Percentiles rank a stretch among this genome's conserved stretches.
These are phyloP conservation scores for Aspergillus carlsbadensis DNA, from an alignment of 495 filamentous ascomycete genomes.

Conservation along the genomic window DNA sequence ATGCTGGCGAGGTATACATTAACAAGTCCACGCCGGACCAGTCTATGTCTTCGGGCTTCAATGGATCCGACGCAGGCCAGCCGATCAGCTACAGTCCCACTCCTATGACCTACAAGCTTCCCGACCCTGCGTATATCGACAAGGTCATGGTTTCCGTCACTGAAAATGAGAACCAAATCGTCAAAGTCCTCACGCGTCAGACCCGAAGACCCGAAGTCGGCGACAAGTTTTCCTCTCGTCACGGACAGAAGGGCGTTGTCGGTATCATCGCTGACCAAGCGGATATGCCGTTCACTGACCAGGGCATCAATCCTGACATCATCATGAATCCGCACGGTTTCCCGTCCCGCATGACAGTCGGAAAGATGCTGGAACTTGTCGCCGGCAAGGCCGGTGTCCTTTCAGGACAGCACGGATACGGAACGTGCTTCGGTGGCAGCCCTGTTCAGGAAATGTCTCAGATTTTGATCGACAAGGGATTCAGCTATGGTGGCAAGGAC, in stretches of 20 bases:
- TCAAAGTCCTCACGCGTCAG: constrained; percentile 92
- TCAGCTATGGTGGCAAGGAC: constrained; percentile 94
- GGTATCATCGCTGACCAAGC: constrained; percentile 94
- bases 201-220: constrained; percentile 92
- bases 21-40: constrained; percentile 82
- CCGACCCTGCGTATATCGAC: constrained; percentile 85
- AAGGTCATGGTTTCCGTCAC: constrained; percentile 88
- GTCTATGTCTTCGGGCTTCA: constrained; percentile 57
- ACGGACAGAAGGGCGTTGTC: constrained; percentile 97
- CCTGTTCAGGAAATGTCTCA: constrained; percentile 88
- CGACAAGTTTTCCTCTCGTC: constrained; percentile 97
- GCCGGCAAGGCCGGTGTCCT: constrained; percentile 92
- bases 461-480: constrained; percentile 81
- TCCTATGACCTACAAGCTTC: constrained; percentile 76
- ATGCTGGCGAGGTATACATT: constrained; percentile 75
- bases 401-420: constrained; percentile 78
- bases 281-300: constrained; percentile 94
- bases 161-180: constrained; percentile 73
- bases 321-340: constrained; percentile 99
- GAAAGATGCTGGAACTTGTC: constrained; percentile 94
- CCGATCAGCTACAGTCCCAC: constrained; percentile 61
- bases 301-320: constrained; percentile 88
- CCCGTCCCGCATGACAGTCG: constrained; percentile 98
- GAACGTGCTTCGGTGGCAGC: constrained; percentile 92
- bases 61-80: constrained; percentile 60